Percentiles rank a stretch among this genome's conserved stretches.
phyloP scores from a whole-genome alignment of 345 rosid genomes.

The Eucalyptus viminalis region DNA sequence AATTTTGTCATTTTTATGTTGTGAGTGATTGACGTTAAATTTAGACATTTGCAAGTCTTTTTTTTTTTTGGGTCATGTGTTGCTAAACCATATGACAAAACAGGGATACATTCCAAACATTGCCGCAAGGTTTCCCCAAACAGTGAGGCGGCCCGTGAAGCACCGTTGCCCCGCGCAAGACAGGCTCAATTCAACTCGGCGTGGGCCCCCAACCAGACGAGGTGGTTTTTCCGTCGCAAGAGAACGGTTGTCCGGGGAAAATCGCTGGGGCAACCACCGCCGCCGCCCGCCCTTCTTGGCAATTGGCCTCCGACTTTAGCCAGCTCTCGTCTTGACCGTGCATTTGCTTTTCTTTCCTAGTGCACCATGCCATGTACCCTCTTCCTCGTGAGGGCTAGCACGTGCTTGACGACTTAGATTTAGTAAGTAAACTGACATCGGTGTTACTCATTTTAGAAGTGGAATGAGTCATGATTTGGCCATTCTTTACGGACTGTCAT shows the following conservation, averaged over 20 bases:
- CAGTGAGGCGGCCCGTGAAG: no score
- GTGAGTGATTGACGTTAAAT: no score
- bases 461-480: neutral
- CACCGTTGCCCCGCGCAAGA: no score
- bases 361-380: neutral
- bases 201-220: neutral
- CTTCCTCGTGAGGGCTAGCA: neutral
- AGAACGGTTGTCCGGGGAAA: neutral
- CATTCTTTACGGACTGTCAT: neutral
- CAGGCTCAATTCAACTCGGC: neutral
- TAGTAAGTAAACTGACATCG: neutral
- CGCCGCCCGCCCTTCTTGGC: neutral
- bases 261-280: neutral
- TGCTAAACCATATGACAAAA: no score
- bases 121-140: no score
- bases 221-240: neutral
- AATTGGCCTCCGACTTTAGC: neutral
- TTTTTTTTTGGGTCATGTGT: no score
- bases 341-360: neutral
- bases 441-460: neutral
- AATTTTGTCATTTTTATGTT: no score
- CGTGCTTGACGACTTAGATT: neutral
- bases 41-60: no score
- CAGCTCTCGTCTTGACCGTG: neutral
- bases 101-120: no score